A percentile compares a stretch with the other conserved stretches of the same genome.
Evolutionary conservation across 2,329 filamentous ascomycete genomes (phyloP).

Genomic region (Diaporthe ilicicola): DNA sequence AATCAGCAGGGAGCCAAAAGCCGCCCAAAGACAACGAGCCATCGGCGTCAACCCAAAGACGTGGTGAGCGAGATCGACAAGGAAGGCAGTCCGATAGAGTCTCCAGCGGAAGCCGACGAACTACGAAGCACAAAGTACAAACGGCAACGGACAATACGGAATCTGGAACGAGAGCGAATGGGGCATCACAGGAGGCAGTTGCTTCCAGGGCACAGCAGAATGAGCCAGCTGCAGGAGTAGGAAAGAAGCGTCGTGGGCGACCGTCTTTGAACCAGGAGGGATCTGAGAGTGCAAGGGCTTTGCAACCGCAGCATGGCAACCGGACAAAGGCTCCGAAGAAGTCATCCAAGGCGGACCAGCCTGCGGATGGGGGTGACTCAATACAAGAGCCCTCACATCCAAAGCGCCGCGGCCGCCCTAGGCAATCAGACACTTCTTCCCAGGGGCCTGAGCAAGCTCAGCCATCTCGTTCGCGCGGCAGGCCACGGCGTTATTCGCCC

Average conservation of each 20-base stretch:
- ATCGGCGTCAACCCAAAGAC: conserved; percentile 10
- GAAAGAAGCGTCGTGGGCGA: conserved; percentile 18
- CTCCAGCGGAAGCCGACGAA: neutral
- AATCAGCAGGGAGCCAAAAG: neutral
- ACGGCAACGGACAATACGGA: neutral
- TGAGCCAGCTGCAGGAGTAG: neutral
- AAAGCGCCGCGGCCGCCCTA: conserved; percentile 34
- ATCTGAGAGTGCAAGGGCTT: neutral
- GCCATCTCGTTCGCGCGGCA: neutral
- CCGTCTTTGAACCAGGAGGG: neutral
- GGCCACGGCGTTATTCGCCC: neutral
- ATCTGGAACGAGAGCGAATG: neutral
- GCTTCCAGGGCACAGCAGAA: neutral
- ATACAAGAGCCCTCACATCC: conserved; percentile 26
- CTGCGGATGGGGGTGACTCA: conserved; percentile 22
- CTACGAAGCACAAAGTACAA: neutral
- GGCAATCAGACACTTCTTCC: conserved; percentile 18
- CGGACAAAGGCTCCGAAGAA: neutral
- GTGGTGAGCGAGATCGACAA: conserved; percentile 18
- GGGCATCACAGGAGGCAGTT: neutral
- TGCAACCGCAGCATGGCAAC: conserved; percentile 14
- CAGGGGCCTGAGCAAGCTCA: conserved; percentile 1
- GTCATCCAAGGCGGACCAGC: neutral
- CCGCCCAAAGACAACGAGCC: neutral
- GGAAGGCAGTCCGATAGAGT: neutral